phyloP scores from a whole-genome alignment of 139 green algal species.

The Volvox africanus region DNA sequence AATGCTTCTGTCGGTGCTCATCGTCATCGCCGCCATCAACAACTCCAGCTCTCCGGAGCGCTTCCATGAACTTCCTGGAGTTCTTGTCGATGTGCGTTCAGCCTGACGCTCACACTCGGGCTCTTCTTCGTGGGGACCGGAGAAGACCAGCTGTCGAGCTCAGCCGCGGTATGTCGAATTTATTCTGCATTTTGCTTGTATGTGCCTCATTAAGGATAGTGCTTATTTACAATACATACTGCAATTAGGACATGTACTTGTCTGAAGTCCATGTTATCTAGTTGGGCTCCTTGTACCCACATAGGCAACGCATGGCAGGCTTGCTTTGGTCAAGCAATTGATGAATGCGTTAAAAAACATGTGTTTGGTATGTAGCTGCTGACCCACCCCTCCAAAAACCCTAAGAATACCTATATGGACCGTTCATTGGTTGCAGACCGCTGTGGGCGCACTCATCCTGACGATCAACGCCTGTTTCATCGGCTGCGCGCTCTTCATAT shows the following conservation, averaged over 20 bases:
- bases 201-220: background rate
- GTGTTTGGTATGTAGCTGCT: too few species aligned
- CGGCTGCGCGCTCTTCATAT: background rate
- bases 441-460: slow-evolving; percentile 13
- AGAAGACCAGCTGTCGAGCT: background rate
- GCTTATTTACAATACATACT: background rate
- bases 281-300: background rate
- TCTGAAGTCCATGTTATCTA: background rate
- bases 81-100: slow-evolving; percentile 15
- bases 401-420: background rate
- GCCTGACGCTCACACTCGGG: background rate
- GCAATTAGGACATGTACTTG: background rate
- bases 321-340: too few species aligned
- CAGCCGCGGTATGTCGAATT: background rate
- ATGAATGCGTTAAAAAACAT: background rate
- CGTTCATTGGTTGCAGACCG: background rate
- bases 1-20: slow-evolving; percentile 23
- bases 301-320: background rate
- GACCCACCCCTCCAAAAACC: background rate
- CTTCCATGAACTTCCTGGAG: slow-evolving; percentile 8
- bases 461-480: slow-evolving; percentile 2
- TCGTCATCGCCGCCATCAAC: slow-evolving; percentile 16
- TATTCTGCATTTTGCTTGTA: too few species aligned
- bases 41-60: background rate
- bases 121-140: slow-evolving; percentile 20